Evolutionary conservation across 1,139 yeast species (phyloP).

Genomic region (Blastobotrys malaysiensis): DNA sequence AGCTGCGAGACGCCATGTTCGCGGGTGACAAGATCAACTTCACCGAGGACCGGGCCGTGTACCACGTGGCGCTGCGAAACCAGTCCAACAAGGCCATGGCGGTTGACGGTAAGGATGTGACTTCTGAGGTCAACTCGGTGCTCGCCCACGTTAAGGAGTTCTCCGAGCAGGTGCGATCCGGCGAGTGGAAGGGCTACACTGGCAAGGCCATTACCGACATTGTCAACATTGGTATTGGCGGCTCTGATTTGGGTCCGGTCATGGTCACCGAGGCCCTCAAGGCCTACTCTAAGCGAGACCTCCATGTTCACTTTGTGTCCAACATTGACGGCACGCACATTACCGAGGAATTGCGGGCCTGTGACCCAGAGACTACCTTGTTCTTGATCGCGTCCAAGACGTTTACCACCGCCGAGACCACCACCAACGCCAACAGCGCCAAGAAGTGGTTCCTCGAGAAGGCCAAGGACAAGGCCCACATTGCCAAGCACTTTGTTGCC

Average conservation of each 20-base stretch:
- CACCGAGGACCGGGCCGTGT: conserved; percentile 96
- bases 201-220: conserved; percentile 91
- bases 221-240: conserved; percentile 98
- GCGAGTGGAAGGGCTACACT: conserved; percentile 94
- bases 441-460: conserved; percentile 83
- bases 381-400: conserved; percentile 96
- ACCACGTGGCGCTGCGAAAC: conserved; percentile 94
- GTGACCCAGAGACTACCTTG: conserved; percentile 86
- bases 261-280: conserved; percentile 98
- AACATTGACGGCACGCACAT: conserved; percentile 98
- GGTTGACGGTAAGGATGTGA: conserved; percentile 86
- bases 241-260: conserved; percentile 97
- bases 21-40: conserved; percentile 89
- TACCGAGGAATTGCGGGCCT: conserved; percentile 76
- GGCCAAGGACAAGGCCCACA: conserved; percentile 63
- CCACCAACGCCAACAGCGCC: conserved; percentile 92
- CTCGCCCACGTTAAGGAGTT: conserved; percentile 95
- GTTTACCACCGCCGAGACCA: conserved; percentile 97
- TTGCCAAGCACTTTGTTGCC: conserved; percentile 97
- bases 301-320: conserved; percentile 87
- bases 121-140: conserved; percentile 84
- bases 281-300: conserved; percentile 71
- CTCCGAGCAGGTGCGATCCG: conserved; percentile 82
- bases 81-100: conserved; percentile 73
- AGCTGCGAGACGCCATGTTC: conserved; percentile 85